Conservation (phyloP, 108 stramenopile species). For the Mediolabrus comicus region DNA sequence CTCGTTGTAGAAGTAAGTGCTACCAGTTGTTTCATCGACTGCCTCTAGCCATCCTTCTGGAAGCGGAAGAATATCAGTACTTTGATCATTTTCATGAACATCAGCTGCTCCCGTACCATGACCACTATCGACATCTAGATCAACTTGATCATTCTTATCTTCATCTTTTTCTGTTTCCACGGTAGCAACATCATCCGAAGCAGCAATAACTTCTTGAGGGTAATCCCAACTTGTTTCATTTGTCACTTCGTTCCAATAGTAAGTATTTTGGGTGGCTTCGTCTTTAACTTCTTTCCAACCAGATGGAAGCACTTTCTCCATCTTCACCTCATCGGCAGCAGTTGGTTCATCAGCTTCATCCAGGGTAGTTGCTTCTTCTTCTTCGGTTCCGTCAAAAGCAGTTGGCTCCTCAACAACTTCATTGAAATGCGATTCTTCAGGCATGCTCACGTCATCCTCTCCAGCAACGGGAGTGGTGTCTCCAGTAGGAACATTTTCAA, state of each 20-base stretch:
- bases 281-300: conserved; percentile 70
- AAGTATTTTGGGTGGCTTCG: conserved; percentile 56
- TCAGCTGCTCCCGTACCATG: not conserved
- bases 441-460: not conserved
- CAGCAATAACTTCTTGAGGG: conserved; percentile 35
- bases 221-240: conserved; percentile 83
- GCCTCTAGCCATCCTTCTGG: not conserved
- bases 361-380: not conserved
- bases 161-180: not conserved
- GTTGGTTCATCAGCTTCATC: not conserved
- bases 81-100: not conserved
- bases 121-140: not conserved
- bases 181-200: not conserved
- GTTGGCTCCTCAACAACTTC: not conserved
- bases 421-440: not conserved
- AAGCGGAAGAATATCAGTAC: not conserved
- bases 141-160: not conserved
- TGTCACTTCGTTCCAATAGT: conserved; percentile 81
- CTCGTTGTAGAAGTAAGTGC: conserved; percentile 70
- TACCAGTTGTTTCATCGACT: not conserved
- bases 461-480: not conserved
- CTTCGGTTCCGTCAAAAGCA: not conserved
- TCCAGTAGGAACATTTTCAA: not conserved
- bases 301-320: conserved; percentile 32
- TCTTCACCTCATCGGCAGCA: not conserved